Base-by-base conservation (phyloP, 805 yeast genomes). In the Candida hispaniensis region DNA sequence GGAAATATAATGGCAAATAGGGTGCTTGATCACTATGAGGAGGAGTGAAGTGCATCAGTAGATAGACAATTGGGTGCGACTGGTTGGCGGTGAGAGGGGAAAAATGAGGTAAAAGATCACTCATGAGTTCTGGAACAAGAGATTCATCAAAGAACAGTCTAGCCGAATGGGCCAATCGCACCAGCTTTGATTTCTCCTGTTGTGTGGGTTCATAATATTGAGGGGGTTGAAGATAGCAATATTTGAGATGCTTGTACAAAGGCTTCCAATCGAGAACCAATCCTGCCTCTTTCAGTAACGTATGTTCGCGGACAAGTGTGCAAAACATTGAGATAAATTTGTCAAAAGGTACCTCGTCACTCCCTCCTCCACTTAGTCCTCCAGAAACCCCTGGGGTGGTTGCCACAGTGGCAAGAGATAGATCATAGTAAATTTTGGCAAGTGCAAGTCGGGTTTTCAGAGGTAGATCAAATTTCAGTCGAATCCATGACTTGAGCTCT, bases 391-490 rank as follows among this genome's bases (percentile, higher is more conserved):
- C n/a, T n/a, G n/a, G n/a, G n/a, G n/a, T n/a, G n/a, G n/a, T n/a
- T n/a, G n/a, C n/a, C 10, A 32, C 36, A 2, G 36, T 32, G 2
- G 78, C 71, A 16, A 85, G 58, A 22, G 81, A 66, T 15, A 91
- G 62, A 11, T 79, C 71, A 48, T 73, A 85, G 51, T 72, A 86
- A 2, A 81, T 79, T 38, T 63, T 62, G 1, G 82, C 73, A 25
- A 88, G 62, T 1, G 70, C 59, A 14, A 73, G 64, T 36, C 85
- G 67, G 29, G 75, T 55, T 2, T 63, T 45, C 8, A 82, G 47
- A 0, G 98, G 96, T 60, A 88, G 66, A 34, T 78, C 79, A 47
- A 79, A 73, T 47, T 81, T 80, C 73, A 79, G 75, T 46, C 69
- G 70, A 36, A 83, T 54, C 70, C 94, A 78, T 24, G 78, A 75